Conservation (phyloP, 495 filamentous ascomycete species). For the Glutinoglossum americanum region DNA sequence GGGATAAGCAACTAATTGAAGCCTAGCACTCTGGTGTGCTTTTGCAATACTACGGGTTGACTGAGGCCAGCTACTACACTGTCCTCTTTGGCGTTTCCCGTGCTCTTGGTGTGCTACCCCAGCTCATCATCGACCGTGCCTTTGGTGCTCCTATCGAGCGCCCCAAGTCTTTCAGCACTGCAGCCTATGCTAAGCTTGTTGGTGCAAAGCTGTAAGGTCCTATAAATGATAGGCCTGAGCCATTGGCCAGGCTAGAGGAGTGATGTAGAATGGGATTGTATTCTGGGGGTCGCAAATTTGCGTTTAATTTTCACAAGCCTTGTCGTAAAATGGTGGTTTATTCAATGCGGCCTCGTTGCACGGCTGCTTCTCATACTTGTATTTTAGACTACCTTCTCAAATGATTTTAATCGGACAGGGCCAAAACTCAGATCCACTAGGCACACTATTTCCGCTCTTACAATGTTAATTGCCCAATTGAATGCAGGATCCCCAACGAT, state of each 20-base stretch:
- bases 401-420: neutral
- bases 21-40: slow-evolving; percentile 79
- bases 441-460: neutral
- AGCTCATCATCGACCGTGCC: slow-evolving; percentile 98
- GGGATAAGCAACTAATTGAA: neutral
- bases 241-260: neutral
- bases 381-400: neutral
- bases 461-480: neutral
- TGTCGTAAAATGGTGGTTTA: neutral
- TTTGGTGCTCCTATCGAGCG: slow-evolving; percentile 69
- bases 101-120: slow-evolving; percentile 91
- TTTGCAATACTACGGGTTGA: slow-evolving; percentile 97
- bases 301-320: neutral
- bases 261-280: neutral
- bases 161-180: slow-evolving; percentile 94
- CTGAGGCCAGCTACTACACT: slow-evolving; percentile 98
- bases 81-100: slow-evolving; percentile 97
- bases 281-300: neutral
- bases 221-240: neutral
- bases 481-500: neutral
- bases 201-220: slow-evolving; percentile 73
- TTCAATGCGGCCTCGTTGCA: neutral
- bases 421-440: too few relatives aligned
- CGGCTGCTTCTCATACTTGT: neutral
- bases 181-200: slow-evolving; percentile 87